Conservation (phyloP, 331 rosid species). For the Phaseolus coccineus region DNA sequence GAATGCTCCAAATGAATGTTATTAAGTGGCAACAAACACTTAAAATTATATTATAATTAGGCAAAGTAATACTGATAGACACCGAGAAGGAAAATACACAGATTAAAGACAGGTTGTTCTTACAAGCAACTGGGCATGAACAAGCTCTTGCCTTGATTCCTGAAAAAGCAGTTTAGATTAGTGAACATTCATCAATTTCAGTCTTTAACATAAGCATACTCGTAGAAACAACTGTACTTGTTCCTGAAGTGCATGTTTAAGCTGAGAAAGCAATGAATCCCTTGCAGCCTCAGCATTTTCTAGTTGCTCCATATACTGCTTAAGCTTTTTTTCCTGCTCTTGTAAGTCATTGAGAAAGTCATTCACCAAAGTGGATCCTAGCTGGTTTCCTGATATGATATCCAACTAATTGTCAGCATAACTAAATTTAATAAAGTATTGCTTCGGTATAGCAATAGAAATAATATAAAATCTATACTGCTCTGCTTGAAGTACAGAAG, state of each 20-base stretch:
- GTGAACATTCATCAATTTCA: conserved; percentile 37
- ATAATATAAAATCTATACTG: conserved; percentile 21
- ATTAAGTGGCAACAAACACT: conserved; percentile 21
- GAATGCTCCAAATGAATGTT: neutral
- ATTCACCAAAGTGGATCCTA: conserved; percentile 62
- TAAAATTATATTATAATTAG: conserved; percentile 3
- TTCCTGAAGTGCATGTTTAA: conserved; percentile 84
- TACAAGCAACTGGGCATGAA: conserved; percentile 78
- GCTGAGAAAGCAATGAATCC: conserved; percentile 69
- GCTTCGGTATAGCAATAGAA: conserved; percentile 24
- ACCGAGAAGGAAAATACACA: conserved; percentile 8
- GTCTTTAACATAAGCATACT: conserved; percentile 24
- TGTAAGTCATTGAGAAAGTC: conserved; percentile 73
- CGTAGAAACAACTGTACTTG: conserved; percentile 61
- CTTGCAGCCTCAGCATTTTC: conserved; percentile 71
- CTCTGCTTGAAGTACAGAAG: conserved; percentile 27
- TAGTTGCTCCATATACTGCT: conserved; percentile 66
- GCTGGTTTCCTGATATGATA: conserved; percentile 65
- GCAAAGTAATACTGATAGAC: conserved; percentile 16
- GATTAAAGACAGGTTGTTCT: conserved; percentile 50
- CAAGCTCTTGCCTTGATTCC: conserved; percentile 78
- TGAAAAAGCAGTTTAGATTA: conserved; percentile 51
- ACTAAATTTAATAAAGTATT: conserved; percentile 20
- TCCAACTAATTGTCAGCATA: conserved; percentile 38
- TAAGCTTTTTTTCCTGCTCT: conserved; percentile 72